Base-by-base conservation (phyloP, 805 yeast species). In the Myxozyma neotropica region DNA sequence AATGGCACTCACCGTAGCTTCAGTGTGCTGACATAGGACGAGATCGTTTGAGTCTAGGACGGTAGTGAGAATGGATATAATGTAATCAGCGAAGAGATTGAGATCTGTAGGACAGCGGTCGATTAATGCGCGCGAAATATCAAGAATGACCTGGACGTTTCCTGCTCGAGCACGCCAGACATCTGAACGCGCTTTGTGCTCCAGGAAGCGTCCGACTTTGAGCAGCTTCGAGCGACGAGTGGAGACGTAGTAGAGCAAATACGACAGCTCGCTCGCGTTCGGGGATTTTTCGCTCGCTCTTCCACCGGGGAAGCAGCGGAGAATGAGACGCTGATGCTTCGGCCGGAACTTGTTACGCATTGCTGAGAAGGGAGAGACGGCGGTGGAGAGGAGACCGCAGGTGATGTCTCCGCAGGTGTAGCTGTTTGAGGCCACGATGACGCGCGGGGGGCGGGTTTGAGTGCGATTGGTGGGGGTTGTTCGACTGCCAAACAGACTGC, bases 251-350 rank as follows among this genome's bases (percentile, higher is more conserved):
- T 88, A 93, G 33, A 93, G 75, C 66, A 93, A 78, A 71, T 91
- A 90, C 59, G 95, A 87, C 48, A 95, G 80, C 72, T 94, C 98
- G 21, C 96, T 89, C 1, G 96, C 84, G 72, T 93, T 92, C 15
- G 99, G 96, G 68, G 87, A 86, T 75, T 92, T 92, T 70, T 92
- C 98, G 4, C 81, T 81, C 6, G 85, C 86, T 61, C 90, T 81
- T 1, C 97, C 97, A 1, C 94, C 82, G 4, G 96, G 98, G 72
- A 93, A 93, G 77, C 98, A 94, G 73, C 89, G 96, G 53, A 87
- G 81, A 39, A 94, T 88, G 69, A 92, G 79, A 70, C 89, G 85
- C 74, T 92, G 97, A 73, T 92, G 98, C 72, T 93, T 92, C 1
- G 96, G 88, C 46, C 80, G 78, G 68, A 83, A 83, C 53, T 46